Percentiles rank a stretch among this genome's conserved stretches.
Evolutionary conservation across 2,329 filamentous ascomycete genomes (phyloP).

Genomic region (Emergomyces pasteurianus): DNA sequence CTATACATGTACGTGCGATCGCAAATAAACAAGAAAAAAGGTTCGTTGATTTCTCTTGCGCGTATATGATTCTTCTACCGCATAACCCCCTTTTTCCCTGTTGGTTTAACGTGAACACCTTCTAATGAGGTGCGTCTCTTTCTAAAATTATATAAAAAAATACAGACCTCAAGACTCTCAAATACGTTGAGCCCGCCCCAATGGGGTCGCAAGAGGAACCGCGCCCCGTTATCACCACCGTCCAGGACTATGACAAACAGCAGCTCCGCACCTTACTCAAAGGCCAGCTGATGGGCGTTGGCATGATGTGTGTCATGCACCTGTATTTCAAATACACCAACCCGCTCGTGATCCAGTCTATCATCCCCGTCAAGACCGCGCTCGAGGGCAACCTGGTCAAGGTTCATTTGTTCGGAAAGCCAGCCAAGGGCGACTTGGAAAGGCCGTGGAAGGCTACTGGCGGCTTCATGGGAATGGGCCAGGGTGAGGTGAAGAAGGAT

Average conservation of each 20-base stretch:
- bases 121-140: not conserved
- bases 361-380: constrained; percentile 92
- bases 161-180: constrained; percentile 86
- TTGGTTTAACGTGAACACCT: not conserved
- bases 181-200: constrained; percentile 92
- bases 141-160: not conserved
- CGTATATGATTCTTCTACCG: not conserved
- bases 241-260: constrained; percentile 83
- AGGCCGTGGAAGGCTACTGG: constrained; percentile 82
- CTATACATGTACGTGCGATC: constrained; percentile 78
- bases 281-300: constrained; percentile 86
- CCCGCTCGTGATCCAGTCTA: constrained; percentile 95
- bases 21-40: constrained; percentile 93
- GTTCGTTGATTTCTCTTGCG: constrained; percentile 42
- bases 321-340: constrained; percentile 99
- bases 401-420: constrained; percentile 81
- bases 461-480: constrained; percentile 67
- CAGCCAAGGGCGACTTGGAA: constrained; percentile 82
- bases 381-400: constrained; percentile 94
- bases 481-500: constrained; percentile 69
- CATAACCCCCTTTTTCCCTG: no score
- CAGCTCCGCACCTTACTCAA: constrained; percentile 81
- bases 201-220: constrained; percentile 90
- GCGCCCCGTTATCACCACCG: constrained; percentile 91
- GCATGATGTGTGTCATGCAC: constrained; percentile 99